Evolutionary conservation across 208 protist genomes (phyloP).

Genomic region (Crithidia fasciculata): DNA sequence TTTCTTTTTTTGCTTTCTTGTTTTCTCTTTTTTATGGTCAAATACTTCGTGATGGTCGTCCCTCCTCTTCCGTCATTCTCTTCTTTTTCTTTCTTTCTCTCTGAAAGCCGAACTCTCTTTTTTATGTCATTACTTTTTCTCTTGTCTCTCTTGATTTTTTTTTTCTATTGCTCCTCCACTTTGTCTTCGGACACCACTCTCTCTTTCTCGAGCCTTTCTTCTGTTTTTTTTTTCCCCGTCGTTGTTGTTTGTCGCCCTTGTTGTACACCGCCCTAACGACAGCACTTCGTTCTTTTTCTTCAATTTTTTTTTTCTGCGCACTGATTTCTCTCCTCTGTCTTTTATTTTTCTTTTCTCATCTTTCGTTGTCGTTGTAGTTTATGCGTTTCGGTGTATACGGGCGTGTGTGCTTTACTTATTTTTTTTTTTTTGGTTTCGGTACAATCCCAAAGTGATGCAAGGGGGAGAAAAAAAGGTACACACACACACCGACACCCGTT

Average conservation of each 20-base stretch:
- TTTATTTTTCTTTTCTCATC: conserved; percentile 1
- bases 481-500: no score
- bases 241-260: neutral
- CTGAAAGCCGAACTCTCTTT: neutral
- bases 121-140: conserved; percentile 8
- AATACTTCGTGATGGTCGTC: neutral
- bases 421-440: no score
- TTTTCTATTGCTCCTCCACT: neutral
- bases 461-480: no score
- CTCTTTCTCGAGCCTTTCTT: neutral
- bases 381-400: conserved; percentile 1
- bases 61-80: neutral
- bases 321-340: neutral
- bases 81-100: conserved; percentile 16
- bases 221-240: neutral
- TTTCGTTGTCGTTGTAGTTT: conserved; percentile 4
- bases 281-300: neutral
- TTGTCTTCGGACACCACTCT: neutral
- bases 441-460: no score
- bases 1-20: neutral
- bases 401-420: conserved; percentile 6
- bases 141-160: conserved; percentile 5
- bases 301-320: neutral
- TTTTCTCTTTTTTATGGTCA: neutral
- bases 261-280: neutral